A percentile compares a stretch with the other conserved stretches of the same genome.
phyloP scores from a whole-genome alignment of 2,329 filamentous ascomycete species.

The Venturia asperata region DNA sequence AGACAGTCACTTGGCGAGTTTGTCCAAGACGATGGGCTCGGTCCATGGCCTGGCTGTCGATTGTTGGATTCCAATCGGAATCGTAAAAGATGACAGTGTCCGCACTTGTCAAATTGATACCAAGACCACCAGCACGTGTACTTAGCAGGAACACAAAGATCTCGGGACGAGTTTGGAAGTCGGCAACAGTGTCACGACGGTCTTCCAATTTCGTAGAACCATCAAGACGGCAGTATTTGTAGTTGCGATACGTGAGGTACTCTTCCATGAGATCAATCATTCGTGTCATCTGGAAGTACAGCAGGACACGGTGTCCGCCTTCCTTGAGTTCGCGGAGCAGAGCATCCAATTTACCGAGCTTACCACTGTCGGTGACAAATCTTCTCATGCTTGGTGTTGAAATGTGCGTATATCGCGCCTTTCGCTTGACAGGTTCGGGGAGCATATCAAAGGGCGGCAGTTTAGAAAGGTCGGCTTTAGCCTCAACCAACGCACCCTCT shows the following conservation, averaged over 20 bases:
- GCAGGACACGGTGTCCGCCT: slow-evolving; percentile 81
- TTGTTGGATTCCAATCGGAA: slow-evolving; percentile 48
- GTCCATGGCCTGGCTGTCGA: slow-evolving; percentile 20
- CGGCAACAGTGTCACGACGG: slow-evolving; percentile 87
- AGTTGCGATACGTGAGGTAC: slow-evolving; percentile 96
- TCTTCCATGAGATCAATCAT: slow-evolving; percentile 99
- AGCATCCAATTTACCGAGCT: slow-evolving; percentile 83
- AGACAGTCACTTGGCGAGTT: slow-evolving; percentile 16
- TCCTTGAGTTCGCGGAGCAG: slow-evolving; percentile 86
- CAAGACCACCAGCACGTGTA: slow-evolving; percentile 91
- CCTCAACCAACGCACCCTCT: slow-evolving; percentile 67
- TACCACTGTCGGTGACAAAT: slow-evolving; percentile 96
- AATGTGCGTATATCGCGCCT: slow-evolving; percentile 82
- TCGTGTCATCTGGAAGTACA: slow-evolving; percentile 99
- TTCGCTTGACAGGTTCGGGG: slow-evolving; percentile 71
- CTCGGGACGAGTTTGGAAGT: slow-evolving; percentile 89
- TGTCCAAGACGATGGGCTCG: slow-evolving; percentile 21
- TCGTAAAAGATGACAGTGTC: slow-evolving; percentile 99
- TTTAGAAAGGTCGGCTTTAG: slow-evolving; percentile 58
- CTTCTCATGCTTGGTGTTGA: slow-evolving; percentile 92
- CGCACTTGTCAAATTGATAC: slow-evolving; percentile 93
- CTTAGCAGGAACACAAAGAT: slow-evolving; percentile 97
- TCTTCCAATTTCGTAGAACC: slow-evolving; percentile 97
- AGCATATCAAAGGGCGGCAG: slow-evolving; percentile 60
- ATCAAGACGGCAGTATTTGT: slow-evolving; percentile 95